phyloP scores from a whole-genome alignment of 768 basidiomycete genomes.

The Boletellus sp. region DNA sequence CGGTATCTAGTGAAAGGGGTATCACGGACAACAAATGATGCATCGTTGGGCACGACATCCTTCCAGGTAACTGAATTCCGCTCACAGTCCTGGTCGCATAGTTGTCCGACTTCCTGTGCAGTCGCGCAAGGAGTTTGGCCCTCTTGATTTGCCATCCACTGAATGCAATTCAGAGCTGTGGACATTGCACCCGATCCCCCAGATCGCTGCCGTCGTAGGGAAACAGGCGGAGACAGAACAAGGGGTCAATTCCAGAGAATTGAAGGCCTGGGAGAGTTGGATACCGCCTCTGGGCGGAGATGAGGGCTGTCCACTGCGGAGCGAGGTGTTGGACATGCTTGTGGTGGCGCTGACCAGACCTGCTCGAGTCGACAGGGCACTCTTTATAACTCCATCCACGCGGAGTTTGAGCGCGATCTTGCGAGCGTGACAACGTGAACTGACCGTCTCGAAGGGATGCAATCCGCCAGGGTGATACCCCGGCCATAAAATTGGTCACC shows the following conservation, averaged over 20 bases:
- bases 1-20: constrained; percentile 11
- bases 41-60: background rate
- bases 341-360: background rate
- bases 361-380: background rate
- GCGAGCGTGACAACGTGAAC: constrained; percentile 2
- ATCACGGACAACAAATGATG: background rate
- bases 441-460: background rate
- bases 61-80: background rate
- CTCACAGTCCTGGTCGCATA: constrained; percentile 19
- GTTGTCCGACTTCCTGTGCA: constrained; percentile 17
- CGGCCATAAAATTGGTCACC: background rate
- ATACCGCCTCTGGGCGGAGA: background rate
- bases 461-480: background rate
- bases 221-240: background rate
- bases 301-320: constrained; percentile 4
- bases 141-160: constrained; percentile 9
- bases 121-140: constrained; percentile 13
- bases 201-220: background rate
- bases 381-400: constrained; percentile 1
- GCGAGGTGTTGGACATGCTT: constrained; percentile 4
- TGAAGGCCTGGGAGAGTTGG: background rate
- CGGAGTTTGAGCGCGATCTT: background rate
- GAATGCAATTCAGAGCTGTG: constrained; percentile 8
- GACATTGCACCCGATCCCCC: constrained; percentile 2
- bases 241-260: background rate